Base-by-base conservation (phyloP, 352 stramenopile species). In the Phytophthora nicotianae region DNA sequence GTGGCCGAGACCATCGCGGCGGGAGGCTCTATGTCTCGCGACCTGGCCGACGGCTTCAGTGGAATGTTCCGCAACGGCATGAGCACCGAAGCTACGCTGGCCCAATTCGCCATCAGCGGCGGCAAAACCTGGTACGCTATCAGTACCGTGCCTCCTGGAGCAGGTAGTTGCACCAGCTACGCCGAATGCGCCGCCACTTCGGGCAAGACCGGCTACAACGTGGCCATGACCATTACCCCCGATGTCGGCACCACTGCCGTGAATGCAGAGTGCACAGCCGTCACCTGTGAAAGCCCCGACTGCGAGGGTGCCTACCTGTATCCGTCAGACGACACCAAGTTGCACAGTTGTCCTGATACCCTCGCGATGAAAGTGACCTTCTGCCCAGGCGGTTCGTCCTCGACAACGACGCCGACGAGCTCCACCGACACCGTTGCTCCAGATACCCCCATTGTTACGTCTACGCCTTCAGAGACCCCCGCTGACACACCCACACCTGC, bases 1-100 rank as follows among this genome's bases (percentile, higher is more conserved):
- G 64, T 43, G 6, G 69, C 60, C 17, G 62, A 74, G 55, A 49
- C 61, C 19, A 58, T 86, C 23, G 38, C 56, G 0, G 42, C 56
- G 4, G 67, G 73, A 14, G 49, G 57, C 0, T 68, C 68, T 4
- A 84, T 68, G 32, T 73, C 64, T 9, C 66, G 74, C 17, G 48
- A 69, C 8, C 50, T 83, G 33, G 17, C 49, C 11, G 55, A 65
- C 27, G 77, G 74, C 42, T 88, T 77, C 41, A 75, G 68, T 43
- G 76, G 74, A 61, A 88, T 91, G 79, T 91, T 89, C 60, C 82
- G 82, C 50, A 74, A 89, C 50, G 75, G 77, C 49, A 47, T 24
- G 16, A 51, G 40, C 50, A 47, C 65, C 7, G 64, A 86, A 21
- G 81, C 81, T 8, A 90, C 75, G 17, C 46, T 89, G 49, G 79